Percentiles rank a stretch among this genome's conserved stretches.
Conservation (phyloP, 1,284 basidiomycete genomes). For the Ustilago curta region DNA sequence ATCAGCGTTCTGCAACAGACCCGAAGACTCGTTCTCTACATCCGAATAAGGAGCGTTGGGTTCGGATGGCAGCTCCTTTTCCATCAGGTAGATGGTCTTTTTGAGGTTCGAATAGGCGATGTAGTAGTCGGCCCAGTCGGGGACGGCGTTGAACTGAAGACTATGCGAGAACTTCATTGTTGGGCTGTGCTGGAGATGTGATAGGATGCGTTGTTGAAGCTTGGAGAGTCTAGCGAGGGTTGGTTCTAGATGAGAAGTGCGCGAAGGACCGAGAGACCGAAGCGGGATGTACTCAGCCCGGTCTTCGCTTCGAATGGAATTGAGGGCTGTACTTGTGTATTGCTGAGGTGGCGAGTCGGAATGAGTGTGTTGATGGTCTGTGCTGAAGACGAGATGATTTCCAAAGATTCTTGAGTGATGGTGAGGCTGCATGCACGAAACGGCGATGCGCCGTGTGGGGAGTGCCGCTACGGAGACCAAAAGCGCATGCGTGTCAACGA, state of each 20-base stretch:
- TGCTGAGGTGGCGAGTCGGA: background rate
- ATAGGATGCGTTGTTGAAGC: conserved; percentile 16
- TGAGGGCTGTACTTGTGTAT: background rate
- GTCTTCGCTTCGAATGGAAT: conserved; percentile 6
- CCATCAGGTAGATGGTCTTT: conserved; percentile 67
- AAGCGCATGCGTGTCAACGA: background rate
- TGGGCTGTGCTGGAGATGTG: conserved; percentile 18
- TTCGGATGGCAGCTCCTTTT: conserved; percentile 55
- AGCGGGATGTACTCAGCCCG: conserved; percentile 41
- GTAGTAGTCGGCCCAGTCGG: conserved; percentile 95
- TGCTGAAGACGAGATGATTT: conserved; percentile 10
- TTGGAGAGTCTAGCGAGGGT: conserved; percentile 11
- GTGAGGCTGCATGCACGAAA: conserved; percentile 27
- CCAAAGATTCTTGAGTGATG: conserved; percentile 3
- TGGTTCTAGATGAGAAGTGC: conserved; percentile 6
- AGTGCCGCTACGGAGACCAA: conserved; percentile 7
- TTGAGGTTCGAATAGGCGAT: conserved; percentile 72
- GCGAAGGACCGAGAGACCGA: conserved; percentile 29
- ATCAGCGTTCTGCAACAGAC: conserved; percentile 42
- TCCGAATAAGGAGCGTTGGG: conserved; percentile 39
- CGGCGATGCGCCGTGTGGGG: background rate
- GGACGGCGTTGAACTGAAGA: conserved; percentile 90
- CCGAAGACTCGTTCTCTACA: conserved; percentile 63
- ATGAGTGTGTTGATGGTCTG: background rate
- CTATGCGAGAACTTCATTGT: conserved; percentile 73